Conservation (phyloP, 345 rosid genomes). For the Angophora floribunda region DNA sequence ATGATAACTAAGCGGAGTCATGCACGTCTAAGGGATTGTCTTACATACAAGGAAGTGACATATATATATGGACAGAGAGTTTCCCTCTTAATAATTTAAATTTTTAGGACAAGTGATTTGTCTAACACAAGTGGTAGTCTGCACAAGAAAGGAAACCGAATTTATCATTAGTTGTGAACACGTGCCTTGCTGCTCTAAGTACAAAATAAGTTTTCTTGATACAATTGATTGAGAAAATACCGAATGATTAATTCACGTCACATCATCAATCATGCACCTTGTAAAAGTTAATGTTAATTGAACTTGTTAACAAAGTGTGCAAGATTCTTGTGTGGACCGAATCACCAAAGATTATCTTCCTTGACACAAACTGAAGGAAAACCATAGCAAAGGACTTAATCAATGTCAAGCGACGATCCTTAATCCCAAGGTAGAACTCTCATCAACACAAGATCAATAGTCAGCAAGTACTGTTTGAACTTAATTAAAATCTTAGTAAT, state of each 20-base stretch:
- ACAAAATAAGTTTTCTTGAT: background rate
- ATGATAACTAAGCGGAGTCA: background rate
- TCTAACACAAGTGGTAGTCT: background rate
- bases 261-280: background rate
- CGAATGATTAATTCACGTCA: background rate
- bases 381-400: background rate
- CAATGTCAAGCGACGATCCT: background rate
- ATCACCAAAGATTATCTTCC: background rate
- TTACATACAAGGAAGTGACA: background rate
- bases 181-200: background rate
- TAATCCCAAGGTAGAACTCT: background rate
- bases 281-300: background rate
- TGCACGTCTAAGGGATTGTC: background rate
- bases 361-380: background rate
- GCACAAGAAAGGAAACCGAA: background rate
- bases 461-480: background rate
- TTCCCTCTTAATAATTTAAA: background rate
- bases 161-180: background rate
- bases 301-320: background rate
- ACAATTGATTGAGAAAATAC: background rate
- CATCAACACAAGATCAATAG: background rate
- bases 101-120: background rate
- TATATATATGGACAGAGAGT: background rate
- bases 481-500: background rate
- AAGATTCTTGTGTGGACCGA: background rate